These are phyloP conservation scores for Phialemonium atrogriseum DNA, from an alignment of 2,329 filamentous ascomycete species.

Conservation along the genomic window DNA sequence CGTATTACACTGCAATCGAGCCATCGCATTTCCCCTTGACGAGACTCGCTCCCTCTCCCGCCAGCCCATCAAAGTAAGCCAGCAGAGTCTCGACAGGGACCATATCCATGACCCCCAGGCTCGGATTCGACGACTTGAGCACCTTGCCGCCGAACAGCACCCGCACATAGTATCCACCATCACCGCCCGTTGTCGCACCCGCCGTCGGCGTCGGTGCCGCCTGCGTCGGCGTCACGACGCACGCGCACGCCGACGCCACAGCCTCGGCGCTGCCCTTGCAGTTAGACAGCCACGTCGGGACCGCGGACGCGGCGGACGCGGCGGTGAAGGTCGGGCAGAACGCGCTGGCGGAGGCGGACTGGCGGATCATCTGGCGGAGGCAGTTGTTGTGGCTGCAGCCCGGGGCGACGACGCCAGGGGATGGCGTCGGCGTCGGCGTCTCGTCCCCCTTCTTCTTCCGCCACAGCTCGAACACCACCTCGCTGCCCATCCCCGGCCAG, in stretches of 20 bases:
- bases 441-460: conserved; percentile 23
- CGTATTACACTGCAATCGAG: neutral
- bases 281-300: conserved; percentile 17
- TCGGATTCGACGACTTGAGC: conserved; percentile 59
- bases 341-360: conserved; percentile 12
- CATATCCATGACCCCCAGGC: conserved; percentile 63
- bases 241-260: conserved; percentile 20
- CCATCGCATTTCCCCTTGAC: conserved; percentile 23
- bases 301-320: conserved; percentile 5
- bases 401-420: conserved; percentile 7
- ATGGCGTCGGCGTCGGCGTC: conserved; percentile 10
- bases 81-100: conserved; percentile 56
- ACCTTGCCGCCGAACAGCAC: conserved; percentile 65
- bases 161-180: conserved; percentile 43
- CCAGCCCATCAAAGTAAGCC: conserved; percentile 63
- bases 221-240: conserved; percentile 13
- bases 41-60: conserved; percentile 42
- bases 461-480: conserved; percentile 71
- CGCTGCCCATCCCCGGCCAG: conserved; percentile 77
- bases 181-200: conserved; percentile 1
- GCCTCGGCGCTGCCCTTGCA: conserved; percentile 15
- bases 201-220: conserved; percentile 5
- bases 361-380: conserved; percentile 19
- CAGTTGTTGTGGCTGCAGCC: conserved; percentile 21
- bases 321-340: conserved; percentile 18